Conservation (phyloP, 106 monocot genomes). For the Acorus calamus region DNA sequence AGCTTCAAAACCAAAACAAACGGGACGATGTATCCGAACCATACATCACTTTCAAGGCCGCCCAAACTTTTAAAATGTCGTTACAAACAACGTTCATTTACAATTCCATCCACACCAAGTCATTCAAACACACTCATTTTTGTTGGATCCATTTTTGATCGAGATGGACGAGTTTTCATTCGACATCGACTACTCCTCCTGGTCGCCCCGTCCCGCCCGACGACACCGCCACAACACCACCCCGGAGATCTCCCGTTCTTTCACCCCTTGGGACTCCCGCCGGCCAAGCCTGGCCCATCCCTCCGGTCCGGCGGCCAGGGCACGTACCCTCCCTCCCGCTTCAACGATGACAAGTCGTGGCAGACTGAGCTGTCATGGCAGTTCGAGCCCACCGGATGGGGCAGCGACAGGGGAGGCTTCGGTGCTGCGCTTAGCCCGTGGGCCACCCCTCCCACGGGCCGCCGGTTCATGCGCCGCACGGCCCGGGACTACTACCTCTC, state of each 20-base stretch:
- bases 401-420: conserved; percentile 12
- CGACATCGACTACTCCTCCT: background rate
- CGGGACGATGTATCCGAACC: no score
- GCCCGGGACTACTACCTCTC: conserved; percentile 28
- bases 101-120: no score
- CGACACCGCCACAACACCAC: conserved; percentile 10
- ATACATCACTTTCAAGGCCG: no score
- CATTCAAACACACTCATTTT: no score
- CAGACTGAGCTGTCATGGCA: conserved; percentile 37
- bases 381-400: conserved; percentile 19
- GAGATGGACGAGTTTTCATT: conserved; percentile 2
- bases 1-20: no score
- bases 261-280: no score
- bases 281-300: background rate
- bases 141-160: no score
- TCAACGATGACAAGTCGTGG: conserved; percentile 10
- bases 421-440: conserved; percentile 31
- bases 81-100: no score
- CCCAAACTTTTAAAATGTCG: no score
- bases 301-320: no score
- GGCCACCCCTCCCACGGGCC: conserved; percentile 6
- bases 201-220: background rate
- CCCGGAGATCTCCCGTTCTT: background rate
- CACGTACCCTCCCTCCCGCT: background rate
- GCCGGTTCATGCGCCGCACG: conserved; percentile 5